These are phyloP conservation scores for Davidsoniella eucalypti DNA, from an alignment of 2,329 filamentous ascomycete genomes.

Conservation along the genomic window DNA sequence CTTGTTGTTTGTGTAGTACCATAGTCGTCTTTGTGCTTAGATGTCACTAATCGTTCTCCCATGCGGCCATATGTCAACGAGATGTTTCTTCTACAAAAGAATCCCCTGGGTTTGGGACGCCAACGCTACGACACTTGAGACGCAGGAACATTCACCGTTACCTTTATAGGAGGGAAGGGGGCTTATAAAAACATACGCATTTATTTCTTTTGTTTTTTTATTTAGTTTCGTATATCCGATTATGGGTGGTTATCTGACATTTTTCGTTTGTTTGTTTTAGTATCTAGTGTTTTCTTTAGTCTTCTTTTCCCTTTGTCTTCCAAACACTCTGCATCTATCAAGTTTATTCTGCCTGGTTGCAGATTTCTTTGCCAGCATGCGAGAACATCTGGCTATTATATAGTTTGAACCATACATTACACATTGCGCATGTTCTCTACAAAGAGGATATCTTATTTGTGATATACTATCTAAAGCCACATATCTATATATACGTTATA, in stretches of 20 bases:
- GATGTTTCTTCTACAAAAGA: too few relatives aligned
- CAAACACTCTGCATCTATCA: neutral
- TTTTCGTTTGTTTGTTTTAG: neutral
- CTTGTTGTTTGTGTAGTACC: too few relatives aligned
- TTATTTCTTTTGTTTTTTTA: neutral
- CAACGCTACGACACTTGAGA: neutral
- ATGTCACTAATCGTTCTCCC: neutral
- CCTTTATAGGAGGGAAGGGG: too few relatives aligned
- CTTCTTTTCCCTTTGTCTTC: neutral
- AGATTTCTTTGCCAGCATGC: neutral
- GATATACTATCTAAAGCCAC: too few relatives aligned
- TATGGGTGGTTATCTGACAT: neutral
- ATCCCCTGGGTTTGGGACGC: neutral
- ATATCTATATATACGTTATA: too few relatives aligned
- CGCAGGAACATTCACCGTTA: neutral
- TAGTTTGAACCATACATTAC: neutral
- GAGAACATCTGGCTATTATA: neutral
- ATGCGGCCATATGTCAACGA: neutral
- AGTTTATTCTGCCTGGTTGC: slow-evolving; percentile 2
- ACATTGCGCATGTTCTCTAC: too few relatives aligned
- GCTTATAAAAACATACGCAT: too few relatives aligned
- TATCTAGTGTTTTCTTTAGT: slow-evolving; percentile 3
- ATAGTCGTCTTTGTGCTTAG: too few relatives aligned
- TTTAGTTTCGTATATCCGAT: neutral
- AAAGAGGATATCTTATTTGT: too few relatives aligned